phyloP scores from a whole-genome alignment of 2,329 filamentous ascomycete genomes.

The Fusarium kyushuense region DNA sequence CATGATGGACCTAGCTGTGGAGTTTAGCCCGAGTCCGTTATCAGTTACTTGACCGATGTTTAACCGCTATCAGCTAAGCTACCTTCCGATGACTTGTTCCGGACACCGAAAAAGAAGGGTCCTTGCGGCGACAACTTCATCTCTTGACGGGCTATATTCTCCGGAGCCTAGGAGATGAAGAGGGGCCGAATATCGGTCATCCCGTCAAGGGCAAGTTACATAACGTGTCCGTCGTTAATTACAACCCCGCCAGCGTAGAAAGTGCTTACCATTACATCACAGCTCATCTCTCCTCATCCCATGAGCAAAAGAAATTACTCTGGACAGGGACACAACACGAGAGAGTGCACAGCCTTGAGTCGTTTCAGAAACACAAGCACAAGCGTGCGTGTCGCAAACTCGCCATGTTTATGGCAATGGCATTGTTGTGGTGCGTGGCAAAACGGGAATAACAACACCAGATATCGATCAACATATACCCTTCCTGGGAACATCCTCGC shows the following conservation, averaged over 20 bases:
- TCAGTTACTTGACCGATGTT: slow-evolving; percentile 1
- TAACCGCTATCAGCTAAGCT: background rate
- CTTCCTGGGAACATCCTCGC: slow-evolving; percentile 39
- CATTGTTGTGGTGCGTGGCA: slow-evolving; percentile 7
- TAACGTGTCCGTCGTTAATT: slow-evolving; percentile 28
- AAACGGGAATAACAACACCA: slow-evolving; percentile 20
- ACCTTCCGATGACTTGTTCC: slow-evolving; percentile 13
- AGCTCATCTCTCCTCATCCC: slow-evolving; percentile 33
- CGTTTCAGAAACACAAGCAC: background rate
- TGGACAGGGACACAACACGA: background rate
- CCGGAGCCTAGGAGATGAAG: slow-evolving; percentile 31
- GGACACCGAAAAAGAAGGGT: slow-evolving; percentile 21
- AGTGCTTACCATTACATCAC: slow-evolving; percentile 34
- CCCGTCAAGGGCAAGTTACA: slow-evolving; percentile 24
- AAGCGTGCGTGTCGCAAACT: background rate
- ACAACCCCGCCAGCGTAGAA: slow-evolving; percentile 29
- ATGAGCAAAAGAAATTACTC: slow-evolving; percentile 3
- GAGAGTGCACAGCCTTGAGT: background rate
- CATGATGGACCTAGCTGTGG: slow-evolving; percentile 47
- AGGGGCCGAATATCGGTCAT: slow-evolving; percentile 39
- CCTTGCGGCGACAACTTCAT: slow-evolving; percentile 26
- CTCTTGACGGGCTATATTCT: slow-evolving; percentile 12
- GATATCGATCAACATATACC: slow-evolving; percentile 12
- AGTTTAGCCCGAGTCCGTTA: slow-evolving; percentile 40
- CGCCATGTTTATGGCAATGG: background rate